phyloP scores from a whole-genome alignment of 1,284 basidiomycete genomes.

The Lignosus rhinocerotis region DNA sequence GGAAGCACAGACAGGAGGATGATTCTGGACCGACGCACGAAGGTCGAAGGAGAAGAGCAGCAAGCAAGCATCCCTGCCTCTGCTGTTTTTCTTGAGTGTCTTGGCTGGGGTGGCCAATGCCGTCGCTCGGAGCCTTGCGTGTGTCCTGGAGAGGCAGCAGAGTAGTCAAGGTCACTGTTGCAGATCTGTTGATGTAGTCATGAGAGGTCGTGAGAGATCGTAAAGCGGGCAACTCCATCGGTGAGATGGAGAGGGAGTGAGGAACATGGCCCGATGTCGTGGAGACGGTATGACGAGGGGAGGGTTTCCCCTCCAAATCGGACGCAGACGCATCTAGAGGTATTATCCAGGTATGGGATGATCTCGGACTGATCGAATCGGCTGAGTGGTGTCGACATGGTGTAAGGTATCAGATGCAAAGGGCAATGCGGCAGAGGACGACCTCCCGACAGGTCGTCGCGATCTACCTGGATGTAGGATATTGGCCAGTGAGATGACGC shows the following conservation, averaged over 20 bases:
- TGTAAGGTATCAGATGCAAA: neutral
- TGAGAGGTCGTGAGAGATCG: constrained; percentile 13
- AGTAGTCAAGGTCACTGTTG: neutral
- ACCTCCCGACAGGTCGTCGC: neutral
- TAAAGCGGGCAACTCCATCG: neutral
- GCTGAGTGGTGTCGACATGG: neutral
- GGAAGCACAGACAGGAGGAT: too few relatives aligned
- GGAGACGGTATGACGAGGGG: neutral
- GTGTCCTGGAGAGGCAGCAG: too few relatives aligned
- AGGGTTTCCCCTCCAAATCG: too few relatives aligned
- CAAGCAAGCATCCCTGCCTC: too few relatives aligned
- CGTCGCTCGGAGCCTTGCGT: too few relatives aligned
- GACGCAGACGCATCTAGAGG: too few relatives aligned
- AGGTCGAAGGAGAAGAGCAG: too few relatives aligned
- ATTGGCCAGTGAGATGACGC: neutral
- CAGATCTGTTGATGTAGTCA: neutral
- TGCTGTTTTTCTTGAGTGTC: too few relatives aligned
- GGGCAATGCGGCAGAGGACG: neutral
- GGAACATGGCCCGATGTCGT: neutral
- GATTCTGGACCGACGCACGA: too few relatives aligned
- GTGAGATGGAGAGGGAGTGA: neutral
- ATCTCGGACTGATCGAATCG: neutral
- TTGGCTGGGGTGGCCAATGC: too few relatives aligned
- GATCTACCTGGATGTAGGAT: neutral
- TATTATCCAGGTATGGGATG: too few relatives aligned